These are phyloP conservation scores for Carallia brachiata DNA, from an alignment of 345 rosid species.

Conservation along the genomic window DNA sequence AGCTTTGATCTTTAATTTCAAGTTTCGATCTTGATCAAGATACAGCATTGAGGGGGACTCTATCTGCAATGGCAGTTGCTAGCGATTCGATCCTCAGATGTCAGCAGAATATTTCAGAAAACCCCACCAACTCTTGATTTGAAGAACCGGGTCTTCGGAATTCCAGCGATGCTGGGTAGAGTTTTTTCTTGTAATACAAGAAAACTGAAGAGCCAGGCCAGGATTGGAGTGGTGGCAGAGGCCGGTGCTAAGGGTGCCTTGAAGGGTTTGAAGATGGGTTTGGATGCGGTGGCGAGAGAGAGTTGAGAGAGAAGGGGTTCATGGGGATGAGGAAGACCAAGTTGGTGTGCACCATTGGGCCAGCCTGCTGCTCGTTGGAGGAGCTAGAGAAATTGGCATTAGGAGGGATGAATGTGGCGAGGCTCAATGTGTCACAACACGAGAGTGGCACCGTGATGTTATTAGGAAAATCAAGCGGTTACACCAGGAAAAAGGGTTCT, in stretches of 20 bases:
- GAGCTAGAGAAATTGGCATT: constrained; percentile 58
- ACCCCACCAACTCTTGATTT: constrained; percentile 15
- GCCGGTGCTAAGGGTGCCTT: constrained; percentile 18
- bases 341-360: constrained; percentile 72
- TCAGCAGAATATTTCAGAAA: constrained; percentile 10
- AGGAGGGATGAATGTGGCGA: constrained; percentile 75
- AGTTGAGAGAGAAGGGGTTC: constrained; percentile 62
- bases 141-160: constrained; percentile 23
- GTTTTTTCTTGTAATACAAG: constrained; percentile 26
- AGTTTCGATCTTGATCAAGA: not conserved
- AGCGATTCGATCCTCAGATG: constrained; percentile 21
- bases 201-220: constrained; percentile 11
- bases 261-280: constrained; percentile 24
- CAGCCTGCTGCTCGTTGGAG: constrained; percentile 53
- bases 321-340: constrained; percentile 72
- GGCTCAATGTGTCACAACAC: constrained; percentile 79
- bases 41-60: not conserved
- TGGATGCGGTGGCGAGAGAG: constrained; percentile 50
- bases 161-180: not conserved
- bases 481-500: constrained; percentile 52
- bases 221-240: constrained; percentile 24
- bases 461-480: constrained; percentile 54
- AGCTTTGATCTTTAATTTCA: not conserved
- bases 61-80: constrained; percentile 40
- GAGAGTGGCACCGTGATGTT: constrained; percentile 66